Conservation (phyloP, 2,329 filamentous ascomycete genomes). For the Apiospora marii region DNA sequence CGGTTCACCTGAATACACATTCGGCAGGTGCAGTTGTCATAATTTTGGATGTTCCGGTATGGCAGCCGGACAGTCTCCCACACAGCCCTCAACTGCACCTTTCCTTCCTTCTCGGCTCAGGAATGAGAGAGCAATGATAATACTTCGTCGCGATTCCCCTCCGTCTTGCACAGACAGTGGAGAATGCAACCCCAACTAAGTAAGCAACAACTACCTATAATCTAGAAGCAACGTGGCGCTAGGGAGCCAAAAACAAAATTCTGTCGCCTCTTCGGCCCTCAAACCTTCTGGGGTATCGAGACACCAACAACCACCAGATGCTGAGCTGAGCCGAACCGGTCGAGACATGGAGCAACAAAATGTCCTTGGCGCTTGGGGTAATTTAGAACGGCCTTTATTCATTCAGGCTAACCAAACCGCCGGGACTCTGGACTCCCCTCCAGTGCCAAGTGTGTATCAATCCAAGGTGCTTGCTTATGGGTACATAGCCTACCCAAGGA, state of each 20-base stretch:
- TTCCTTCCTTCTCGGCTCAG: background rate
- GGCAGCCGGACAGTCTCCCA: background rate
- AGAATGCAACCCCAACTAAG: background rate
- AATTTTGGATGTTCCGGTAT: background rate
- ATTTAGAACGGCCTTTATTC: slow-evolving; percentile 5
- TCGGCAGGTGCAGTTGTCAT: background rate
- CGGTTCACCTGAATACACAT: slow-evolving; percentile 14
- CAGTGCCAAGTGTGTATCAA: background rate
- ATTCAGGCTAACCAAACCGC: slow-evolving; percentile 16
- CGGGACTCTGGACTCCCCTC: background rate
- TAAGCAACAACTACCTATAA: too few species aligned
- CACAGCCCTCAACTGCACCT: background rate
- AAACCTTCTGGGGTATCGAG: background rate
- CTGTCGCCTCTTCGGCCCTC: background rate
- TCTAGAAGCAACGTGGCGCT: slow-evolving; percentile 14
- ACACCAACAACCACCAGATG: background rate
- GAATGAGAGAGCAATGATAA: background rate
- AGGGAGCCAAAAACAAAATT: background rate
- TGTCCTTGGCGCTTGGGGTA: background rate
- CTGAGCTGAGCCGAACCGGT: background rate
- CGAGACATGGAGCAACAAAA: background rate
- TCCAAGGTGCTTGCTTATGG: too few species aligned
- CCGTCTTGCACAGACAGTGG: slow-evolving; percentile 14
- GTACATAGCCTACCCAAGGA: too few species aligned
- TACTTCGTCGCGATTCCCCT: slow-evolving; percentile 2